Conservation (phyloP, 257 asterid species). For the Primulina eburnea region DNA sequence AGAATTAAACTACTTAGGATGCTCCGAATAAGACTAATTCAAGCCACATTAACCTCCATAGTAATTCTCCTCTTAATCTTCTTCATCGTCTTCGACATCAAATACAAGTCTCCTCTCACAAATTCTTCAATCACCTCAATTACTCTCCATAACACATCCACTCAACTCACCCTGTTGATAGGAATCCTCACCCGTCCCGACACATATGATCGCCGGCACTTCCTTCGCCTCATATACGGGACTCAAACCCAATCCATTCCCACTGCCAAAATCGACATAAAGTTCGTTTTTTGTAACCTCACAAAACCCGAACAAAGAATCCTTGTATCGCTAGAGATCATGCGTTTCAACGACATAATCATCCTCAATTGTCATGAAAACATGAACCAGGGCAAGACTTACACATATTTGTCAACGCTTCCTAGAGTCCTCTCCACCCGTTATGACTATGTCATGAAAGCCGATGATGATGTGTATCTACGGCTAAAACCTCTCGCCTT, state of each 20-base stretch:
- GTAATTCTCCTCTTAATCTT: constrained; percentile 34
- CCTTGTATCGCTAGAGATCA: constrained; percentile 57
- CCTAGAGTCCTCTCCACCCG: constrained; percentile 37
- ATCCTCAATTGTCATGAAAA: constrained; percentile 58
- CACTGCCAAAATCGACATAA: constrained; percentile 42
- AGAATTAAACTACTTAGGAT: constrained; percentile 2
- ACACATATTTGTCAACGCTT: constrained; percentile 46
- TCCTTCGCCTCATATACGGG: constrained; percentile 73
- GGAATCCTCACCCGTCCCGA: constrained; percentile 67
- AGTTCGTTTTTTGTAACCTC: constrained; percentile 39
- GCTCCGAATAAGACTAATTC: constrained; percentile 28
- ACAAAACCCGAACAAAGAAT: constrained; percentile 50
- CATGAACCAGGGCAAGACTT: constrained; percentile 72
- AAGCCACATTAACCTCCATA: constrained; percentile 30
- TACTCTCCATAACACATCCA: constrained; percentile 10
- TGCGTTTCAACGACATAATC: constrained; percentile 60
- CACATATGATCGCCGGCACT: constrained; percentile 58
- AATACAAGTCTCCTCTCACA: constrained; percentile 33
- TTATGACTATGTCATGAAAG: constrained; percentile 79
- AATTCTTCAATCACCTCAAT: constrained; percentile 17
- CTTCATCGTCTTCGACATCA: constrained; percentile 42
- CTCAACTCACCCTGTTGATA: constrained; percentile 44
- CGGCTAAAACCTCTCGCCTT: constrained; percentile 48
- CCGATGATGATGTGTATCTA: constrained; percentile 73
- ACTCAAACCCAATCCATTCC: constrained; percentile 47